Conservation (phyloP, 495 filamentous ascomycete genomes). For the Hyaloscypha hepaticicola region DNA sequence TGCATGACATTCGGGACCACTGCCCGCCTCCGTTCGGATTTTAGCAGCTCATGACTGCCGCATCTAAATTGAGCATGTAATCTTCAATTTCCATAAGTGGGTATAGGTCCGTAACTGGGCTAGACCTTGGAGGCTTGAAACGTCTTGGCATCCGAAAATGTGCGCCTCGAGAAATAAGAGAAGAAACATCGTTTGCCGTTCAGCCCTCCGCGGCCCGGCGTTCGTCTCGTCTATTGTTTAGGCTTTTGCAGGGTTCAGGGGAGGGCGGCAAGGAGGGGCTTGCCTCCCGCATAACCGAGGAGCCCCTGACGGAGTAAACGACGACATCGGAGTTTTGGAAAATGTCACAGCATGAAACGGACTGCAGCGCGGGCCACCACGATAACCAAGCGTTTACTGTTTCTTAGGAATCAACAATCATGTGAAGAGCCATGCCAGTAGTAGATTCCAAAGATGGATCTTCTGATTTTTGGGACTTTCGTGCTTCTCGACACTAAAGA, state of each 20-base stretch:
- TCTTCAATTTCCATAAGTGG: no score
- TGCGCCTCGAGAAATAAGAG: not conserved
- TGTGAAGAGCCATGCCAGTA: not conserved
- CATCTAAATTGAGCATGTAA: no score
- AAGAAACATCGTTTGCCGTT: not conserved
- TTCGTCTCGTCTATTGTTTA: slow-evolving; percentile 1
- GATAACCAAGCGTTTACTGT: not conserved
- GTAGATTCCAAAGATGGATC: not conserved
- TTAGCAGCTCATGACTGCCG: not conserved
- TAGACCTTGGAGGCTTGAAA: not conserved
- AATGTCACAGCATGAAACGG: not conserved
- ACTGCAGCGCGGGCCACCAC: not conserved
- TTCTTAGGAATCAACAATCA: not conserved
- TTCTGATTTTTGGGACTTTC: not conserved
- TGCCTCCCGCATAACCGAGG: not conserved
- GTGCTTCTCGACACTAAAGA: not conserved
- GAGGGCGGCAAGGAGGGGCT: no score
- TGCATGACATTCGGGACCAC: not conserved
- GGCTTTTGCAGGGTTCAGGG: not conserved
- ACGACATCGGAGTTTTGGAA: not conserved
- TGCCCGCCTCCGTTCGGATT: no score
- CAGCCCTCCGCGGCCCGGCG: not conserved
- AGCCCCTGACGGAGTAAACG: not conserved
- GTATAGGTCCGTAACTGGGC: no score
- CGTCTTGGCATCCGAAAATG: not conserved